A percentile compares a stretch with the other conserved stretches of the same genome.
Conservation (phyloP, 2,329 filamentous ascomycete species). For the Ploettnerulaceae sp. region DNA sequence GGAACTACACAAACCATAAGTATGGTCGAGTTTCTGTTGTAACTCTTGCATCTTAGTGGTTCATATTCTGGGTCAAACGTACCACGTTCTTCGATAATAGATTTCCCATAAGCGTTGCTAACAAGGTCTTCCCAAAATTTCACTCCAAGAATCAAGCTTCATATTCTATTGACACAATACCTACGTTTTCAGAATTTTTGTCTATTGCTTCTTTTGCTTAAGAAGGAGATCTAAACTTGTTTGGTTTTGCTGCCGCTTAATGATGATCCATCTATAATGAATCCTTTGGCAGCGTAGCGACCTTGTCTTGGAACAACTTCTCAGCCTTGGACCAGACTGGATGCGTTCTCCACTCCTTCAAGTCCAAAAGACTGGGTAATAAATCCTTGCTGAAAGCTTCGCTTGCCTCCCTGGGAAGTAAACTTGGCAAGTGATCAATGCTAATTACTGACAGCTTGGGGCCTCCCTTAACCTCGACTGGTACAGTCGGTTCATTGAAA, state of each 20-base stretch:
- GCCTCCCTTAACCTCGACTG: slow-evolving; percentile 56
- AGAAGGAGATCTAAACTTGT: background rate
- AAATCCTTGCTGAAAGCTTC: slow-evolving; percentile 79
- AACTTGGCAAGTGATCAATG: slow-evolving; percentile 79
- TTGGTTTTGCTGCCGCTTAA: background rate
- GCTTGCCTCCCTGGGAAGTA: slow-evolving; percentile 80
- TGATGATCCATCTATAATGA: slow-evolving; percentile 1
- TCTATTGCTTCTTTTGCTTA: no score
- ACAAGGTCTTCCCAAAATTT: no score
- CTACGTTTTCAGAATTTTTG: no score
- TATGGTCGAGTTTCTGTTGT: no score
- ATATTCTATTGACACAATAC: no score
- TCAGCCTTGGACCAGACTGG: slow-evolving; percentile 83
- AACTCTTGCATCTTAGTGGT: no score
- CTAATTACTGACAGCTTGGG: slow-evolving; percentile 70
- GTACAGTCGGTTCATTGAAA: slow-evolving; percentile 81
- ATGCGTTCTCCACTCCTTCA: slow-evolving; percentile 69
- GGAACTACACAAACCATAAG: no score
- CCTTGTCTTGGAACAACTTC: slow-evolving; percentile 80
- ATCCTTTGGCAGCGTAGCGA: slow-evolving; percentile 55
- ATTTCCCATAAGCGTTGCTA: no score
- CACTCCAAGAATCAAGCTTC: no score
- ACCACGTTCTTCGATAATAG: no score
- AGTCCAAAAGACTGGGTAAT: slow-evolving; percentile 68
- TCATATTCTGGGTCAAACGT: no score